Conservation (phyloP, 352 stramenopile genomes). For the Pythium biforme region DNA sequence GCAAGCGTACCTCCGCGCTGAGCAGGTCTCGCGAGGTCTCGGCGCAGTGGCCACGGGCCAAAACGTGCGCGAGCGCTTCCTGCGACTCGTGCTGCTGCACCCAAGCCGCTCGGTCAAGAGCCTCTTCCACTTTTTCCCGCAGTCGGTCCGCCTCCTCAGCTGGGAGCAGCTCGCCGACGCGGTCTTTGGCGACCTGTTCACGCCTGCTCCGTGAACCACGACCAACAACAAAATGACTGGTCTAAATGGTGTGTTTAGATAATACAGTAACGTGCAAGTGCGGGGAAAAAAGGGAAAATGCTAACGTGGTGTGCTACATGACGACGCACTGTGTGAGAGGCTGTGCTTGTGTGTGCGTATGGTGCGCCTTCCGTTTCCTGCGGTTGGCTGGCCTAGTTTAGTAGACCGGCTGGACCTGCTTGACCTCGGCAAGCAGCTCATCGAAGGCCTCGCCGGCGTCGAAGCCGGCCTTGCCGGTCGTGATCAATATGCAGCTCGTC, state of each 20-base stretch:
- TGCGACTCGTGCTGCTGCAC: slow-evolving; percentile 75
- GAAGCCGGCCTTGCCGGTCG: slow-evolving; percentile 90
- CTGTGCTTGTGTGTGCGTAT: neutral
- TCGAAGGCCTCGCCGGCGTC: slow-evolving; percentile 89
- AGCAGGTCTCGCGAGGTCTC: slow-evolving; percentile 33
- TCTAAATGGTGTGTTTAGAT: slow-evolving; percentile 24
- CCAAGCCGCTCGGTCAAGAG: slow-evolving; percentile 69
- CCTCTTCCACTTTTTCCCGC: slow-evolving; percentile 71
- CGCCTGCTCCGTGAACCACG: neutral
- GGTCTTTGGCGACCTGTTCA: slow-evolving; percentile 67
- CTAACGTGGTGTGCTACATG: slow-evolving; percentile 12
- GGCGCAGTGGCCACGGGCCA: slow-evolving; percentile 15
- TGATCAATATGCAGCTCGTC: slow-evolving; percentile 98
- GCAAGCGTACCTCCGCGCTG: slow-evolving; percentile 61
- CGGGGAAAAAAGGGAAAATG: neutral
- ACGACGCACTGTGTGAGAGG: neutral
- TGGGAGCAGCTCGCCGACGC: slow-evolving; percentile 66
- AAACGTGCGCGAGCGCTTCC: slow-evolving; percentile 56
- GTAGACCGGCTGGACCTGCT: slow-evolving; percentile 85
- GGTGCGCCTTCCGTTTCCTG: neutral
- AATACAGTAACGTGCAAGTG: slow-evolving; percentile 29
- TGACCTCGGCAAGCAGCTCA: slow-evolving; percentile 87
- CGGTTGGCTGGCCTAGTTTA: slow-evolving; percentile 32
- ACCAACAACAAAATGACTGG: neutral
- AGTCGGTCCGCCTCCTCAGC: slow-evolving; percentile 30